Conservation (phyloP, 2,329 filamentous ascomycete genomes). For the Colletotrichum incanum region DNA sequence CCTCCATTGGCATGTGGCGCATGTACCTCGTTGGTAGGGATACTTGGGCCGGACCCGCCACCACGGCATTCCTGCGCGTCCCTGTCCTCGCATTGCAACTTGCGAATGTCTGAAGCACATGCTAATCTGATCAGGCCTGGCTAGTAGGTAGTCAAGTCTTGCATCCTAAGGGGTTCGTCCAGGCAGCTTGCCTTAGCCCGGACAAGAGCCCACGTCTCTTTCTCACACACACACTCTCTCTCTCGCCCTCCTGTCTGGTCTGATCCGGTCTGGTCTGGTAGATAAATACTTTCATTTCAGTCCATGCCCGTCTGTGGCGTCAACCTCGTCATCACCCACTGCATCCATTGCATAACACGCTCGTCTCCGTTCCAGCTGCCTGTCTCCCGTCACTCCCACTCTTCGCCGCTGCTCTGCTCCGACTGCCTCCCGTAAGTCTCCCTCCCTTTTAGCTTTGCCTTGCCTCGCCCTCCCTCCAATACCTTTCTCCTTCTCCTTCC, state of each 20-base stretch:
- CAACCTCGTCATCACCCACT: slow-evolving; percentile 39
- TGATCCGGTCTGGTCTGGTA: slow-evolving; percentile 10
- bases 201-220: background rate
- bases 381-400: slow-evolving; percentile 23
- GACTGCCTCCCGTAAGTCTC: slow-evolving; percentile 10
- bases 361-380: slow-evolving; percentile 34
- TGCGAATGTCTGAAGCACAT: slow-evolving; percentile 27
- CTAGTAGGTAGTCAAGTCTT: slow-evolving; percentile 10
- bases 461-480: slow-evolving; percentile 26
- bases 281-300: slow-evolving; percentile 43
- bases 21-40: slow-evolving; percentile 36
- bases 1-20: slow-evolving; percentile 30
- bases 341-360: slow-evolving; percentile 29
- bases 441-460: slow-evolving; percentile 35
- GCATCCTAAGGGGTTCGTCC: slow-evolving; percentile 39
- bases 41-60: slow-evolving; percentile 37
- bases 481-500: slow-evolving; percentile 10
- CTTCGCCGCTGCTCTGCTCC: background rate
- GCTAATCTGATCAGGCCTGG: slow-evolving; percentile 22
- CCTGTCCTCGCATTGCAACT: slow-evolving; percentile 33
- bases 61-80: slow-evolving; percentile 39
- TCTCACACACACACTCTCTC: background rate
- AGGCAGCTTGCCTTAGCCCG: slow-evolving; percentile 16
- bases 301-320: slow-evolving; percentile 40
- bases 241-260: background rate